Evolutionary conservation across 179 eudicot species (phyloP), one percentile per base, ranked within the genome.

Genomic region (Beta corolliflora): DNA sequence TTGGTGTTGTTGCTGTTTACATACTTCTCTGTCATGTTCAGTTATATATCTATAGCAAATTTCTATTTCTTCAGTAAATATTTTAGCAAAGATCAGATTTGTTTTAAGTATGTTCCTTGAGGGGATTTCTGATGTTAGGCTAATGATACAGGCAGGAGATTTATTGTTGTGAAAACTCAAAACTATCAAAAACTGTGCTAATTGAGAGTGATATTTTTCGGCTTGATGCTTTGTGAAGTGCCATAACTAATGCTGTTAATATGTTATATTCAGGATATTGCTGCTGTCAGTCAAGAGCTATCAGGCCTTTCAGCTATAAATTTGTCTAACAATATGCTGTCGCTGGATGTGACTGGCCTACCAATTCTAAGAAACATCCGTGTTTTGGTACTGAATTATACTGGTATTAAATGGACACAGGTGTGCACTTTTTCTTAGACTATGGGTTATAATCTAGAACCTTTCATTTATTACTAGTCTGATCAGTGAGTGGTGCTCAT

Each of bases 331-430:
- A 94, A 96, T 85, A 76, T 73, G 53, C 76, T 96, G 93, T 81
- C 88, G 58, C 88, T 80, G 64, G 88, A 88, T 79, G 71, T 91
- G 81, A 71, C 78, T 52, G 83, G 83, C 69, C 72, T 91, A 72
- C 89, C 90, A 44, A 83, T 75, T 64, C 83, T 96, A 81, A 86
- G 73, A 53, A 92, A 86, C 79, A 91, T 96, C 73, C 87, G 88
- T 31, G 79, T 95, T 81, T 79, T 95, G 83, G 99, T 95, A 83
- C 79, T 95, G 80, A 96, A 92, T 88, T 85, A 81, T 81, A 92
- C 97, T 60, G 91, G 97, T 48, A 80, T 94, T 75, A 90, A 78
- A 77, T 95, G 97, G 99, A 78, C 78, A 72, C 98, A 95, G 94
- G 99, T 94, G 81, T 58, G 76, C 59, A 48, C 59, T 60, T n/a